Percentiles rank a stretch among this genome's conserved stretches.
phyloP scores from a whole-genome alignment of 2,329 filamentous ascomycete species.

The Neofusicoccum parvum region DNA sequence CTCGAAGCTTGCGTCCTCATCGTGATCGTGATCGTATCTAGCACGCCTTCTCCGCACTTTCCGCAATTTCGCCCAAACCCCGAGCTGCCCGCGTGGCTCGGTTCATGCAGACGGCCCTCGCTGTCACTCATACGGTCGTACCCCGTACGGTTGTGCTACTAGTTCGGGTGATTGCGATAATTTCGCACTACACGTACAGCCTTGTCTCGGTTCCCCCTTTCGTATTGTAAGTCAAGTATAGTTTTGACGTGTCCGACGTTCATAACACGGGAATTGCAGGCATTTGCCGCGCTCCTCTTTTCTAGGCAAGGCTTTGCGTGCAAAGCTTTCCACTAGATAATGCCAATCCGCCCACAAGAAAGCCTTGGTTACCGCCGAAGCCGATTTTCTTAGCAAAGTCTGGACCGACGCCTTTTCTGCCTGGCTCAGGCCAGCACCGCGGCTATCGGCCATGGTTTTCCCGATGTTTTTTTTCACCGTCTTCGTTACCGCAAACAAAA shows the following conservation, averaged over 20 bases:
- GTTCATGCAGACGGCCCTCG: slow-evolving; percentile 2
- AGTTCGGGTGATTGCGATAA: background rate
- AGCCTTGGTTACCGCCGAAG: background rate
- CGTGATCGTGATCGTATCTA: background rate
- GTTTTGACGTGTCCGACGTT: background rate
- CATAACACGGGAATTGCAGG: background rate
- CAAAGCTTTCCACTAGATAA: background rate
- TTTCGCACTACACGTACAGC: background rate
- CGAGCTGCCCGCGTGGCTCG: background rate
- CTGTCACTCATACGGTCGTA: background rate
- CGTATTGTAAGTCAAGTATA: background rate
- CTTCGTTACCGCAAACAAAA: background rate
- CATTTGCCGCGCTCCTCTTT: background rate
- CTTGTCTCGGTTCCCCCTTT: background rate
- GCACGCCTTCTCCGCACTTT: slow-evolving; percentile 14
- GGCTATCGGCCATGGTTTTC: background rate
- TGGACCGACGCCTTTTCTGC: background rate
- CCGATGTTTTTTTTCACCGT: slow-evolving; percentile 1
- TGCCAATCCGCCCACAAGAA: slow-evolving; percentile 6
- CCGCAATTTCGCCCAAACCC: background rate
- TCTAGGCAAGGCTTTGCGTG: background rate
- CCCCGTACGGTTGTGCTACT: slow-evolving; percentile 6
- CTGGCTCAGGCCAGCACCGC: background rate
- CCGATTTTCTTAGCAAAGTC: slow-evolving; percentile 5
- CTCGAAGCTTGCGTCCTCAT: background rate